Conservation (phyloP, 192 early-diverging fungal genomes). For the Helicostylum pulchrum region DNA sequence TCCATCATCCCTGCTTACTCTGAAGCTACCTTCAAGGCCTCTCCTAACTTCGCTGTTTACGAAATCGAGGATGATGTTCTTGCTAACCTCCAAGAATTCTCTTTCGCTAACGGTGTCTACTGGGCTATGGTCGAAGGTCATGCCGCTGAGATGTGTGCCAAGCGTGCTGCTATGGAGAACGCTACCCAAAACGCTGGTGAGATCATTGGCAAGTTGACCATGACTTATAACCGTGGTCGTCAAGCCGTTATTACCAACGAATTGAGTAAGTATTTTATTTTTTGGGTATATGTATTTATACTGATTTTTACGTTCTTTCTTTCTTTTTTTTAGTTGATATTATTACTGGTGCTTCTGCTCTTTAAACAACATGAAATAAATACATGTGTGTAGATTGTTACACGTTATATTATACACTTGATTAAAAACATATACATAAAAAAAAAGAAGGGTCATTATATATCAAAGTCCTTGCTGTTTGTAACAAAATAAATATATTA, state of each 20-base stretch:
- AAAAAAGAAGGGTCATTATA: too few relatives aligned
- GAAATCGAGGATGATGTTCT: slow-evolving; percentile 88
- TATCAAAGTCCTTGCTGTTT: too few relatives aligned
- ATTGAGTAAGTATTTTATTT: slow-evolving; percentile 55
- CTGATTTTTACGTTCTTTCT: slow-evolving; percentile 12
- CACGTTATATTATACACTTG: background rate
- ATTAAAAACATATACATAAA: background rate
- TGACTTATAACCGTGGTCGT: slow-evolving; percentile 96
- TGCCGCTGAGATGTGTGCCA: slow-evolving; percentile 92
- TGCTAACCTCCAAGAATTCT: slow-evolving; percentile 88
- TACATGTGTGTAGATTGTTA: background rate
- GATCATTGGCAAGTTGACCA: slow-evolving; percentile 93
- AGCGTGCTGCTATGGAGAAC: slow-evolving; percentile 99
- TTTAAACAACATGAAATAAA: slow-evolving; percentile 51
- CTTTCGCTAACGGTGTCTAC: slow-evolving; percentile 91
- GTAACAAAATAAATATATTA: too few relatives aligned
- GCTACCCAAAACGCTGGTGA: slow-evolving; percentile 99
- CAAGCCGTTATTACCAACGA: slow-evolving; percentile 99
- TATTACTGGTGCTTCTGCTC: slow-evolving; percentile 93
- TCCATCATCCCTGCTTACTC: slow-evolving; percentile 60
- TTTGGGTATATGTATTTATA: background rate
- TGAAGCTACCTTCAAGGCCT: slow-evolving; percentile 65
- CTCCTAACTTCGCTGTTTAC: slow-evolving; percentile 83
- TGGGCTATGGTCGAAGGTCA: slow-evolving; percentile 96
- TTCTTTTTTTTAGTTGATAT: slow-evolving; percentile 66